Base-by-base conservation (phyloP, 2,329 filamentous ascomycete genomes). In the Xylariaceae sp. region DNA sequence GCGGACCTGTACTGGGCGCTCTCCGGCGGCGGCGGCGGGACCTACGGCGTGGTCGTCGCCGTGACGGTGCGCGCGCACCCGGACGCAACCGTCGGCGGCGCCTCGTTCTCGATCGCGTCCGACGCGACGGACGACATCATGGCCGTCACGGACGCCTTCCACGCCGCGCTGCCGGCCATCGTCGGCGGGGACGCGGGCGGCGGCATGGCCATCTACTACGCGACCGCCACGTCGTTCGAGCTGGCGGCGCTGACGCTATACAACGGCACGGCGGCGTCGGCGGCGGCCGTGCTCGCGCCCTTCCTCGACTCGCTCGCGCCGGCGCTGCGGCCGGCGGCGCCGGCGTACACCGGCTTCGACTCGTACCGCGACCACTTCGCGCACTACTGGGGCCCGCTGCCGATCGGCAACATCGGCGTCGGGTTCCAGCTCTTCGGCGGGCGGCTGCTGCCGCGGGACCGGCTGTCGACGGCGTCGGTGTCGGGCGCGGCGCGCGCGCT, bases 1-100 rank as follows among this genome's bases (percentile, higher is more conserved):
- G 5, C 5, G 7, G 70, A 75, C 33, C 55, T 75, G 3, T 73
- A 67, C 51, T 77, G 69, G 70, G 71, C 70, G 5, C 48, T 72
- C 2, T 55, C 56, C 29, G 67, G 68, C 6, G 67, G 69, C 4
- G 68, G 70, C 1, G 61, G 58, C 3, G 67, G 67, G 2, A 70
- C 58, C 5, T 75, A 67, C 39, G 70, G 60, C 2, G 53, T 74
- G 1, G 64, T 74, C 18, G 12, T 26, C 24, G n/a, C 24, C 5
- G 24, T 14, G 6, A 26, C 70, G 1, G 53, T 68, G 38, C 75
- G 72, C 49, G 67, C 68, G 1, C 65, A 72, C 45, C 53, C 60
- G 0, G 70, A 72, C 29, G 55, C 44, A 50, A 54, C 54, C 1
- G 57, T 56, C 0, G 55, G 65, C 1, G 72, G 66, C 5, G 56